Evolutionary conservation across 1,284 basidiomycete species (phyloP), one percentile per base, ranked within the genome.

Genomic region (Austroboletus niveus): DNA sequence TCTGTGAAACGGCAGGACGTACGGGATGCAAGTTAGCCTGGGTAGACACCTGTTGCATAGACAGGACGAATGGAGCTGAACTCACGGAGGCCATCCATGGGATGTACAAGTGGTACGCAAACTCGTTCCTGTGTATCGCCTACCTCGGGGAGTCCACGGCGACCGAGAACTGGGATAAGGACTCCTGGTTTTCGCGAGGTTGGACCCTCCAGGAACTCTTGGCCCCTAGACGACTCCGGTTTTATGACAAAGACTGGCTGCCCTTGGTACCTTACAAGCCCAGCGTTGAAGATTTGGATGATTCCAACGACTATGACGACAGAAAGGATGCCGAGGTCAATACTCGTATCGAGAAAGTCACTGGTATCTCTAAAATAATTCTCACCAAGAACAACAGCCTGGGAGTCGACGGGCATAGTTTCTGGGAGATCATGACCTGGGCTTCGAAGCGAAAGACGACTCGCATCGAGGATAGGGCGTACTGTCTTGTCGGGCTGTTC

Each of bases 361-460:
- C 39, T 8, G 43, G 53, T 0, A 53, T 55, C 39, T 5, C 54
- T 5, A 15, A 10, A 27, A n/a, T n/a, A n/a, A 49, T 45, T 5
- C 20, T 54, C 22, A 24, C 34, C 3, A 39, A 54, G 1, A 35
- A 57, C 10, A 54, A 54, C 39, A 57, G 30, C 20, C 45, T 45
- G 1, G 59, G 59, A 30, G 41, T 52, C 36, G 27, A 40, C 9
- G 49, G 48, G 11, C 38, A 22, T 36, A 47, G 42, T 8, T 51
- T 63, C 27, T 49, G 53, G 39, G 48, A 58, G 39, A 52, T 60
- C 41, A 51, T 61, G 49, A 50, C 52, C n/a, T 61, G 60, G 61
- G 57, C 57, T 2, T 59, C 59, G n/a, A 47, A 22, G 32, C 39
- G 57, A 35, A 46, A 47, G 45, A 60, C 57, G 8, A 52, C 57